Evolutionary conservation across 768 basidiomycete species (phyloP).

Genomic region (Lepiota subincarnata): DNA sequence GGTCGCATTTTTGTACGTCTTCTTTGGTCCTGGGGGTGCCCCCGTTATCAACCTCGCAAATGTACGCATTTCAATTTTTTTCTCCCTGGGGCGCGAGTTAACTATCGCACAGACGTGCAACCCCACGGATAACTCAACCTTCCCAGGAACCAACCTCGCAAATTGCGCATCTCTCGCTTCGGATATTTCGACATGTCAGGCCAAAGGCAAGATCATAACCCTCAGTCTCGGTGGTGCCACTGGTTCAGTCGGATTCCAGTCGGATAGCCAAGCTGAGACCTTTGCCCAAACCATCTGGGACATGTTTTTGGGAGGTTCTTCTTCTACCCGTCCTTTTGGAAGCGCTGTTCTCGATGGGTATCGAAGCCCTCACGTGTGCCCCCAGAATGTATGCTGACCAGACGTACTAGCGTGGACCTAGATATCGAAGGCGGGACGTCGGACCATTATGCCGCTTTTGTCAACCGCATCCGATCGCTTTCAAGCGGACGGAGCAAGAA

Average conservation of each 20-base stretch:
- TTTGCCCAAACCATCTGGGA: constrained; percentile 74
- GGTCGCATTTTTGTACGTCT: constrained; percentile 63
- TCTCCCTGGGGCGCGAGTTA: background rate
- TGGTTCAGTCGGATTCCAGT: constrained; percentile 57
- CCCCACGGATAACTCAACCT: constrained; percentile 47
- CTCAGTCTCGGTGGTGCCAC: constrained; percentile 59
- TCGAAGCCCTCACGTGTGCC: constrained; percentile 4
- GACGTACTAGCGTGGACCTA: constrained; percentile 49
- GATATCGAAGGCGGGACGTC: constrained; percentile 70
- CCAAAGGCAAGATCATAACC: constrained; percentile 57
- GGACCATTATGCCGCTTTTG: constrained; percentile 47
- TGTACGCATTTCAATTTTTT: constrained; percentile 29
- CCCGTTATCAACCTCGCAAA: constrained; percentile 70
- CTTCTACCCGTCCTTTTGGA: constrained; percentile 66
- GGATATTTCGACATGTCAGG: constrained; percentile 63
- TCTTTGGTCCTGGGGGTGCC: constrained; percentile 57
- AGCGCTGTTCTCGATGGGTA: constrained; percentile 70
- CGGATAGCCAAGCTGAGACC: constrained; percentile 48
- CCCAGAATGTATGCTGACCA: background rate
- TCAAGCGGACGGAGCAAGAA: constrained; percentile 48
- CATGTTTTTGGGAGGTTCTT: constrained; percentile 57
- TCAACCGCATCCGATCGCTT: constrained; percentile 51
- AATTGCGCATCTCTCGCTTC: constrained; percentile 58
- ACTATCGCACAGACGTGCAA: constrained; percentile 52
- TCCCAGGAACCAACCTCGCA: constrained; percentile 58